Evolutionary conservation across 2,329 filamentous ascomycete species (phyloP), one percentile per base, ranked within the genome.

Genomic region (Calonectria crousiana): DNA sequence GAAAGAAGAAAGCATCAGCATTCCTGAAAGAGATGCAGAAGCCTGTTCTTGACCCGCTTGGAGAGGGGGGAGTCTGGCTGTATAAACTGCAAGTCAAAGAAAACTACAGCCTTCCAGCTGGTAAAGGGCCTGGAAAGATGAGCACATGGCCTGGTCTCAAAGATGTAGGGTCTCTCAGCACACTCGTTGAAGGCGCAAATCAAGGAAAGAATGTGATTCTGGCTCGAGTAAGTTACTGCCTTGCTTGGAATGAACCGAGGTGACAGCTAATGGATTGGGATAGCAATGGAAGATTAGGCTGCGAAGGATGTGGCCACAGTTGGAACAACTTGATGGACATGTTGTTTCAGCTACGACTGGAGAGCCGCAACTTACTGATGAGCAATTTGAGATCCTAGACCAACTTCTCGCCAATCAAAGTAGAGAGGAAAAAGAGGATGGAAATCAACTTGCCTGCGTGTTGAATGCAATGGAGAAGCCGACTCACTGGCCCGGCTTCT

Each of bases 211-310:
- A 76, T 16, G 74, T 72, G 8, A 66, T 74, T 14, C 56, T 80
- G 38, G 66, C 74, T 70, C 79, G 79, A 78, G 79, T 81, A 49
- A 77, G 78, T 73, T 4, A 3, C 6, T 36, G 0, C n/a, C 51
- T 41, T 47, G 8, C 2, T 9, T 14, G 20, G 23, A 20, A 6
- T 2, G 2, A 13, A 28, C 16, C n/a, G 32, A 13, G 4, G 20
- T 9, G 5, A 41, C 8, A 5, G 44, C 51, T 34, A 18, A 56
- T 51, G 18, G 26, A n/a, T n/a, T 11, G 60, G 72, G 36, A 78
- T 23, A 81, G 79, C 74, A 76, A 32, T 80, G 68, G 77, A 82
- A 80, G 65, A 74, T 81, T 75, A 73, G 72, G 62, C 41, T 80
- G 28, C 79, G 76, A 34, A 69, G 71, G 18, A 69, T 75, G 70